These are phyloP conservation scores for Phytopythium aichiense DNA, from an alignment of 352 stramenopile genomes.

Conservation along the genomic window DNA sequence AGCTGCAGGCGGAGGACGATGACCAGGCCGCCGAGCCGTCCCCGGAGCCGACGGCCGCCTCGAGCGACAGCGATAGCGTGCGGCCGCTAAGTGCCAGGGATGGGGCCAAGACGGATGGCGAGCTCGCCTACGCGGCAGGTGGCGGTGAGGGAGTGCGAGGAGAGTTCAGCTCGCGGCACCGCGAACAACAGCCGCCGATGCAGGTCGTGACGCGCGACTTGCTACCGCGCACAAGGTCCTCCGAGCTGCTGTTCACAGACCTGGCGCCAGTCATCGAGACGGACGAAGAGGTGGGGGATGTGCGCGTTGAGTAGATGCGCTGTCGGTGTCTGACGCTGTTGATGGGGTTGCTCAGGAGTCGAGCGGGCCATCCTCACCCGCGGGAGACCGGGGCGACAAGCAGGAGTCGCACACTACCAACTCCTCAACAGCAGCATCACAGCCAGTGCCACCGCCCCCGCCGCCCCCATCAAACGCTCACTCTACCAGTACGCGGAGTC, in stretches of 20 bases:
- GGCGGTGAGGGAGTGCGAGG: not conserved
- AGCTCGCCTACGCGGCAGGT: not conserved
- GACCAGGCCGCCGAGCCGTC: conserved; percentile 11
- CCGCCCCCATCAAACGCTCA: not conserved
- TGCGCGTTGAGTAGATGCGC: too few relatives aligned
- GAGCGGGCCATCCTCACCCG: conserved; percentile 18
- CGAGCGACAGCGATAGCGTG: not conserved
- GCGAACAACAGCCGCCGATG: conserved; percentile 23
- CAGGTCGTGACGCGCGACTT: not conserved
- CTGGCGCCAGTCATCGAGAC: conserved; percentile 42
- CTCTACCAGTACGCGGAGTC: not conserved
- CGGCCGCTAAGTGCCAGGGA: not conserved
- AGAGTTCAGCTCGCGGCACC: conserved; percentile 9
- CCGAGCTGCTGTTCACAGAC: conserved; percentile 39
- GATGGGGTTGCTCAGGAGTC: conserved; percentile 6
- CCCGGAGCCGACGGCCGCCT: conserved; percentile 2
- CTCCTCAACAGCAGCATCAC: not conserved
- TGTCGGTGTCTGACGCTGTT: not conserved
- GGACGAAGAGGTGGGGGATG: conserved; percentile 33
- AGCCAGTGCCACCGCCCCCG: not conserved
- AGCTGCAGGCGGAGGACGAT: conserved; percentile 19
- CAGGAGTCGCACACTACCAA: not conserved
- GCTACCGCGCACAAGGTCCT: conserved; percentile 11
- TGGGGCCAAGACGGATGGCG: not conserved
- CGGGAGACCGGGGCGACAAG: conserved; percentile 1